Evolutionary conservation across 2,329 filamentous ascomycete genomes (phyloP), one percentile per base, ranked within the genome.

Genomic region (Stenocarpella maydis): DNA sequence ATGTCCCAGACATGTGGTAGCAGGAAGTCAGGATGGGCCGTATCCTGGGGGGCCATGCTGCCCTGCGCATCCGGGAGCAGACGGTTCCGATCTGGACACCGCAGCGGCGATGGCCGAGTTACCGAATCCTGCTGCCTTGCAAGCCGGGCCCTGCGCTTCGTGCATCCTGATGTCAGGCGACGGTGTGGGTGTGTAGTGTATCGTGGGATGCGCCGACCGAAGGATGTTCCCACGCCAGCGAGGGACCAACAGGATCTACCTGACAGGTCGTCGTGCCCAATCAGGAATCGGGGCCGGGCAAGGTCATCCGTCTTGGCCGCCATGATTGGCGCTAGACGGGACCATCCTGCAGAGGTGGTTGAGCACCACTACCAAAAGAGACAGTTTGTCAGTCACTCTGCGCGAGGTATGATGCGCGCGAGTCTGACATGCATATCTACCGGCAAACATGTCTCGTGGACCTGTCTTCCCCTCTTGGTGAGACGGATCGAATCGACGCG

Each of bases 371-470:
- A 39, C 41, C 28, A 24, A 31, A 58, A n/a, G 34, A 41, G 41
- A 49, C 41, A 50, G 28, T 12, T 28, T 58, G 53, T 17, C 52
- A 37, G 34, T 31, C 31, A 31, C 4, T 31, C 31, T 31, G 31
- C 21, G 28, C 19, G 19, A 39, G 47, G 64, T 37, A 55, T n/a
- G 21, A 55, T 47, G 28, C 39, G 64, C 41, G 3, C 26, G 60
- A 55, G n/a, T 55, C 50, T 67, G 65, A 67, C 65, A 67, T 58
- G 65, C 65, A 67, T 63, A 31, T 43, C 26, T 47, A 45, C 55
- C 55, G 58, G 43, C 24, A 34, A 15, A 24, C 43, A 63, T 37
- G 43, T 63, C 58, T 63, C 58, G 43, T 63, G 58, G 58, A 34
- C 41, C 28, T 37, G 58, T 63, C 43, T 37, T 37, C 43, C 28